A percentile compares a stretch with the other conserved stretches of the same genome.
Evolutionary conservation across 208 protist genomes (phyloP).

Genomic region (Borovskyia barvae): DNA sequence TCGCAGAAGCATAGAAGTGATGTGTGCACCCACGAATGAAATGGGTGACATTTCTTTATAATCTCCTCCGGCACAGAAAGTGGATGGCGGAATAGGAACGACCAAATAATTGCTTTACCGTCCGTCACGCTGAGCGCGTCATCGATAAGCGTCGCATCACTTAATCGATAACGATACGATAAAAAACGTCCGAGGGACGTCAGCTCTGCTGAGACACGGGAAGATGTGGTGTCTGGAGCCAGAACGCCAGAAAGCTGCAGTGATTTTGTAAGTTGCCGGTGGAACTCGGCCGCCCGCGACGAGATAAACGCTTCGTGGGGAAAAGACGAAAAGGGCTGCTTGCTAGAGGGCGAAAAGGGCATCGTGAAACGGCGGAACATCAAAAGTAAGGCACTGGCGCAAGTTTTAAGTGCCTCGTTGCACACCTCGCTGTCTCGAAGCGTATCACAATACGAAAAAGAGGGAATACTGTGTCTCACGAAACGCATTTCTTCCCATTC

Average conservation of each 20-base stretch:
- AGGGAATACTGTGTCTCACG: no score
- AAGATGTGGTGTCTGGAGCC: slow-evolving; percentile 8
- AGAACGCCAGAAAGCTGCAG: slow-evolving; percentile 40
- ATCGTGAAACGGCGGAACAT: slow-evolving; percentile 69
- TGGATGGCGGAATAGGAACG: slow-evolving; percentile 55
- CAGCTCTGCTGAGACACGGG: slow-evolving; percentile 29
- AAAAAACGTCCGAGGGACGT: slow-evolving; percentile 56
- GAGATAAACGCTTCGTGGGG: slow-evolving; percentile 45
- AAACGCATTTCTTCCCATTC: slow-evolving; percentile 15
- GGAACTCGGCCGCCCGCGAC: slow-evolving; percentile 29
- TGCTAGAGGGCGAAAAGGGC: slow-evolving; percentile 27
- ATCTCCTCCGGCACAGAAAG: slow-evolving; percentile 18
- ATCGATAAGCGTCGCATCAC: not conserved
- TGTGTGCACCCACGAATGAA: slow-evolving; percentile 43
- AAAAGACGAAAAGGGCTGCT: slow-evolving; percentile 48
- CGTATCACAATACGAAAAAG: slow-evolving; percentile 1
- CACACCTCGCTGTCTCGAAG: slow-evolving; percentile 7
- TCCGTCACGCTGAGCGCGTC: slow-evolving; percentile 44
- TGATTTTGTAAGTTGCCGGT: slow-evolving; percentile 25
- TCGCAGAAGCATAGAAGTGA: slow-evolving; percentile 41
- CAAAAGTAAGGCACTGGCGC: slow-evolving; percentile 47
- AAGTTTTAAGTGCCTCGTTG: not conserved
- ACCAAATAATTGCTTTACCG: slow-evolving; percentile 74
- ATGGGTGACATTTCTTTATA: slow-evolving; percentile 33
- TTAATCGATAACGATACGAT: slow-evolving; percentile 62